Percentiles rank a stretch among this genome's conserved stretches.
Evolutionary conservation across 2,329 filamentous ascomycete genomes (phyloP).

Genomic region (Monosporascus sp.): DNA sequence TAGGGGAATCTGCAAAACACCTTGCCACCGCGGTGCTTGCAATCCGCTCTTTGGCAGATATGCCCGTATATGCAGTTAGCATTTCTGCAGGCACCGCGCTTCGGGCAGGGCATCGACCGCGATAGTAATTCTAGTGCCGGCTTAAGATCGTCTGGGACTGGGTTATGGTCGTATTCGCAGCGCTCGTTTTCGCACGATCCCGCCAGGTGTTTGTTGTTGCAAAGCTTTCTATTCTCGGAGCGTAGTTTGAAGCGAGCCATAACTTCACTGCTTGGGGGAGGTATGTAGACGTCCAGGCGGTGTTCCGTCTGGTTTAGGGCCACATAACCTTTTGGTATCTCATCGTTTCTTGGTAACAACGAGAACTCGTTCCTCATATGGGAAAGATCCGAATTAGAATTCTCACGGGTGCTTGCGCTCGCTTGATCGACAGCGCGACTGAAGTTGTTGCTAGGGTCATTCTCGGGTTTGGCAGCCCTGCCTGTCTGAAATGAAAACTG

Average conservation of each 20-base stretch:
- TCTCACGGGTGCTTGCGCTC: constrained; percentile 1
- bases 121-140: constrained; percentile 22
- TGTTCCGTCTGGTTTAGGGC: constrained; percentile 21
- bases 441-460: constrained; percentile 3
- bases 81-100: constrained; percentile 21
- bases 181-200: constrained; percentile 16
- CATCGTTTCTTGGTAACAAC: constrained; percentile 17
- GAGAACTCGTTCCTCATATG: neutral
- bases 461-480: constrained; percentile 5
- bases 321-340: constrained; percentile 22
- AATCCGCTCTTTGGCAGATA: constrained; percentile 27
- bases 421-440: constrained; percentile 1
- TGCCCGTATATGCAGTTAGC: constrained; percentile 23
- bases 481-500: constrained; percentile 1
- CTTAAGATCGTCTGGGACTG: constrained; percentile 19
- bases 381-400: neutral
- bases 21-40: constrained; percentile 27
- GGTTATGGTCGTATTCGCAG: constrained; percentile 26
- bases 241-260: constrained; percentile 17
- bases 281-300: constrained; percentile 26
- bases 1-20: constrained; percentile 21
- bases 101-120: constrained; percentile 23
- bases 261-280: constrained; percentile 9
- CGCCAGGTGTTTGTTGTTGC: constrained; percentile 23
- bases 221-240: constrained; percentile 17